Base-by-base conservation (phyloP, 495 filamentous ascomycete species). In the Entonaema liquescens region DNA sequence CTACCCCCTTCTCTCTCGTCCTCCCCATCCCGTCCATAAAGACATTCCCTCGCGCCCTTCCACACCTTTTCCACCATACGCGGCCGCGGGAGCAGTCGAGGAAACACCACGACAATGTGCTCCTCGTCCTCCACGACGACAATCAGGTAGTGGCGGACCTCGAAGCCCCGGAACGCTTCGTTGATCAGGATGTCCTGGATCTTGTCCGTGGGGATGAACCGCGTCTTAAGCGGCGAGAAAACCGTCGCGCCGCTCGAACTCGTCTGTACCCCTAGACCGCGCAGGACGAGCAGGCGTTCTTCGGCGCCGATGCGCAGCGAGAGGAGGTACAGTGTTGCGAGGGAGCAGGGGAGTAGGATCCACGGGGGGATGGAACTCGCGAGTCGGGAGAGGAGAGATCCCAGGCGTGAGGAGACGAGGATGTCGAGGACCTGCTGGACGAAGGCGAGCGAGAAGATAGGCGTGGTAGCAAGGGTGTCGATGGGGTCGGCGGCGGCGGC, bases 161-260 rank as follows among this genome's bases (percentile, higher is more conserved):
- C 93, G 76, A 97, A 96, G 42, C 95, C 95, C 65, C 88, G 88
- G 80, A 98, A 98, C 33, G 95, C 95, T 79, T 99, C 95, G 78
- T 98, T 93, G 50, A 99, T 92, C 62, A 97, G 86, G 62, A 98
- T 90, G 80, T 98, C 95, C 60, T 91, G 90, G 42, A 98, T 96
- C 76, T 91, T 88, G 2, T 89, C 91, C 1, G 95, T 97, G 4
- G 96, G 95, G 31, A 99, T 98, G 76, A 98, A 99, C 63, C 94
- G 83, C 59, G 93, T 93, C 13, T n/a, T 86, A 80, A 53, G 59
- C 31, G 13, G n/a, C 26, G 31, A n/a, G 47, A 94, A 85, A 63
- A 90, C 89, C 15, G 87, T 89, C 1, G 83, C 74, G 26, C 87
- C 89, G 21, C 86, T 88, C 0, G 90, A 92, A 5, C 87, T 88